Percentiles rank a stretch among this genome's conserved stretches.
Conservation (phyloP, 345 rosid species). For the Lepidium sativum region DNA sequence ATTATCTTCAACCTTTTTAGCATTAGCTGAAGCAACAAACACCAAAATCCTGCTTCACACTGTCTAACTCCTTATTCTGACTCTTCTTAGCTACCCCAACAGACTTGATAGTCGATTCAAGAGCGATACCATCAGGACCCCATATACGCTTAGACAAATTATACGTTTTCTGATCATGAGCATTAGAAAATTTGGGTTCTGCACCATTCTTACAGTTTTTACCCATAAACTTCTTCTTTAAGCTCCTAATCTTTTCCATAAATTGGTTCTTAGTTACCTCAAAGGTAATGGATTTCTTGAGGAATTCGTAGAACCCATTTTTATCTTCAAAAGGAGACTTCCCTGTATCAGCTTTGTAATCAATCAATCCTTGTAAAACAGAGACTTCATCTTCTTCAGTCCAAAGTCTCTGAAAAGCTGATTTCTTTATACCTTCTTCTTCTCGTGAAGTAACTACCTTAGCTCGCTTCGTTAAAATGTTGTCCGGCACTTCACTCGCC, state of each 20-base stretch:
- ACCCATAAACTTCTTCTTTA: conserved; percentile 34
- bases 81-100: conserved; percentile 12
- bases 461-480: neutral
- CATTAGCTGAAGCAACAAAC: conserved; percentile 1
- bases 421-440: conserved; percentile 9
- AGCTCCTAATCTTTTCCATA: conserved; percentile 37
- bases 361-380: conserved; percentile 32
- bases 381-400: conserved; percentile 40
- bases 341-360: conserved; percentile 29
- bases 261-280: conserved; percentile 34
- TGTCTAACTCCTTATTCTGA: conserved; percentile 7
- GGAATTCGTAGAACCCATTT: conserved; percentile 23
- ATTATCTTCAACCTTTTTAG: neutral
- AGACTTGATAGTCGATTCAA: conserved; percentile 10
- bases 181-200: conserved; percentile 18
- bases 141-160: conserved; percentile 31
- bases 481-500: neutral
- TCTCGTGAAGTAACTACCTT: conserved; percentile 1
- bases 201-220: conserved; percentile 21
- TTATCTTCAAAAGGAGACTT: conserved; percentile 26
- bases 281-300: conserved; percentile 29
- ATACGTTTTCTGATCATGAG: conserved; percentile 32
- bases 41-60: conserved; percentile 21
- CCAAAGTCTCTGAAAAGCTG: conserved; percentile 32
- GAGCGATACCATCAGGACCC: conserved; percentile 29